Conservation (phyloP, 1,284 basidiomycete genomes). For the Vanrija humicola region DNA sequence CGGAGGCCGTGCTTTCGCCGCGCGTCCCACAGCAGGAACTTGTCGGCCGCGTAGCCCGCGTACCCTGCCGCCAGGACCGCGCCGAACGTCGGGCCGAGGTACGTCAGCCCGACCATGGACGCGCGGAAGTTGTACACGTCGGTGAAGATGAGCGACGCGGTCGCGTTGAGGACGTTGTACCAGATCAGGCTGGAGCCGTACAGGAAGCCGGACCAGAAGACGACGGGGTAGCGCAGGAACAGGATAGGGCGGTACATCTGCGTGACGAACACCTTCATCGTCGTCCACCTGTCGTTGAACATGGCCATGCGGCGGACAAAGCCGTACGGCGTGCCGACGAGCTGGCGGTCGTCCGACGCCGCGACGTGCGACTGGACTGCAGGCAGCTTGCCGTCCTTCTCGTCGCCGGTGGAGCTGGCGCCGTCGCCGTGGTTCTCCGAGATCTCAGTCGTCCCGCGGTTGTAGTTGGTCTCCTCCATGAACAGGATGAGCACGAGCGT, state of each 20-base stretch:
- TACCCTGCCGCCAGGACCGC: conserved; percentile 11
- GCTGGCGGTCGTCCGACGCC: not conserved
- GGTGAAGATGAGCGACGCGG: conserved; percentile 14
- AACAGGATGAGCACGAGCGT: conserved; percentile 17
- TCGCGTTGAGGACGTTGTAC: conserved; percentile 29
- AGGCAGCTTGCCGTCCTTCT: not conserved
- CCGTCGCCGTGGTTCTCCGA: conserved; percentile 3
- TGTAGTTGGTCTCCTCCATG: conserved; percentile 19
- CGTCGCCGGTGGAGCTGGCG: not conserved
- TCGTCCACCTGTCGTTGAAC: conserved; percentile 10
- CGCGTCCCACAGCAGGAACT: conserved; percentile 14
- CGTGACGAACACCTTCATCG: conserved; percentile 2
- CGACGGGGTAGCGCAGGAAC: conserved; percentile 17
- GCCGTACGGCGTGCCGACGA: conserved; percentile 6
- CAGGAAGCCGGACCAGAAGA: conserved; percentile 20
- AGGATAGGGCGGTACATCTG: conserved; percentile 22
- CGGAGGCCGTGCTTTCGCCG: conserved; percentile 14
- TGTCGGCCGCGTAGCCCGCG: conserved; percentile 22
- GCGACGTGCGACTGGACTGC: not conserved
- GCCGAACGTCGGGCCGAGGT: conserved; percentile 26
- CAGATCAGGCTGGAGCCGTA: conserved; percentile 24
- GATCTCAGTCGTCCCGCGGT: not conserved
- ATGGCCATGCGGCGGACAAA: conserved; percentile 7
- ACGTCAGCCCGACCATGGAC: conserved; percentile 23
- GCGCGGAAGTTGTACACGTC: conserved; percentile 15